These are phyloP conservation scores for Euryodendron excelsum DNA, from an alignment of 148 eudicot genomes.

Conservation along the genomic window DNA sequence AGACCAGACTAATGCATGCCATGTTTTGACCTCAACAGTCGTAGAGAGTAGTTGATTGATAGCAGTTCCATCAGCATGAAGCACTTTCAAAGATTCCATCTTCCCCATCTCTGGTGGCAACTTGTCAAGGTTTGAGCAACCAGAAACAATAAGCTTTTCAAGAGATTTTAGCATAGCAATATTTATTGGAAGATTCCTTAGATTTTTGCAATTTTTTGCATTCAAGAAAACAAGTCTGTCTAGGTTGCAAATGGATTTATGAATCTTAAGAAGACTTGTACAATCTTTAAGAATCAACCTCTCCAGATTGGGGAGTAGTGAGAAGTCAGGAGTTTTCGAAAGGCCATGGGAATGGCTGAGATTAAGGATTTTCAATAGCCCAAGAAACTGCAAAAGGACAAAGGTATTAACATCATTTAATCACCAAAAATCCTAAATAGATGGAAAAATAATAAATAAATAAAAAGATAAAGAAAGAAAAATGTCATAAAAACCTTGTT, in stretches of 20 bases:
- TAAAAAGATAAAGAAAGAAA: neutral
- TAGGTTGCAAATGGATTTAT: neutral
- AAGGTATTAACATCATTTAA: neutral
- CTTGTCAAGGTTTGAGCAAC: neutral
- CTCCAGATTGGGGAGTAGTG: neutral
- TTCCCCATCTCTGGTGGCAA: neutral
- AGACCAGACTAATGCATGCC: neutral
- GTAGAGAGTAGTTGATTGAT: no score
- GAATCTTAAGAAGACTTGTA: neutral
- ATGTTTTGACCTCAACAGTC: neutral
- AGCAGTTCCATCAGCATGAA: neutral
- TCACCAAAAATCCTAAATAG: no score
- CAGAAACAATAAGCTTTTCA: neutral
- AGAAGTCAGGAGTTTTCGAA: neutral
- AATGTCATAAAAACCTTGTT: slow-evolving; percentile 4
- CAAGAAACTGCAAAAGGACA: neutral
- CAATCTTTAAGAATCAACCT: neutral
- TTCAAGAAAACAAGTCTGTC: neutral
- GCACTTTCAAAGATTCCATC: neutral
- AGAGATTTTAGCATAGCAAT: neutral
- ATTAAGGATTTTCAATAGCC: slow-evolving; percentile 1
- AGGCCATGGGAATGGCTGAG: slow-evolving; percentile 6
- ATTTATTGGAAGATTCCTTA: neutral
- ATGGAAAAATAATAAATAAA: no score
- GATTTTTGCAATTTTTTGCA: neutral